Evolutionary conservation across 345 rosid genomes (phyloP), one percentile per base, ranked within the genome.

Genomic region (Toxicodendron radicans): DNA sequence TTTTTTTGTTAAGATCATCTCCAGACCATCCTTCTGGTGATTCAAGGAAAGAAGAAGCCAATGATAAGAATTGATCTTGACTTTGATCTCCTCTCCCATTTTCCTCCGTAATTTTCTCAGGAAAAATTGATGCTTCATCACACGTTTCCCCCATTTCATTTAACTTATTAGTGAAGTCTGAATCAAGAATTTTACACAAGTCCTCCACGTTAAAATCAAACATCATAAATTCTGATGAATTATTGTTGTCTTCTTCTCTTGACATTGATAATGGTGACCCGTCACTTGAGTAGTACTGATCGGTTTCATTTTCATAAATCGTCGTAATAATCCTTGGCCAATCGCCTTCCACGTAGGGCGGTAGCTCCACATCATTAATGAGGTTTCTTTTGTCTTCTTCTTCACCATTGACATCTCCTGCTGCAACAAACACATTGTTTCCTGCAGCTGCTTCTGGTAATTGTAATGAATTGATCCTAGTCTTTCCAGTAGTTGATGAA

Each of bases 151-250:
- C 68, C 6, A 7, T 43, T 10, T 0, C 17, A 54, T n/a, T 54
- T 0, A 54, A 54, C 27, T 38, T 11, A 10, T 57, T 56, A 10
- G 64, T 5, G 48, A 70, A 73, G 43, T 79, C 82, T 0, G 78
- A 41, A 7, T 71, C 82, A 11, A 80, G 78, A 51, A 83, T 75
- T 61, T 70, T 69, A 70, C 74, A 70, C 2, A 83, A 43, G 32
- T 83, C 84, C 3, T 83, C 86, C 74, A 83, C 58, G 9, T 73
- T 51, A 20, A 78, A 76, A 54, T 75, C 75, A 10, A 2, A 0
- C 27, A 75, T 59, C 73, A 21, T 56, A 3, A 76, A 69, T 20
- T 70, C 52, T 2, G 64, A 35, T 7, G 68, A 14, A 18, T 49
- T 66, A 2, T 4, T 21, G 20, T 58, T 51, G 54, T 0, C 43